Evolutionary conservation across 352 stramenopile species (phyloP).

Genomic region (Lagenidium giganteum): DNA sequence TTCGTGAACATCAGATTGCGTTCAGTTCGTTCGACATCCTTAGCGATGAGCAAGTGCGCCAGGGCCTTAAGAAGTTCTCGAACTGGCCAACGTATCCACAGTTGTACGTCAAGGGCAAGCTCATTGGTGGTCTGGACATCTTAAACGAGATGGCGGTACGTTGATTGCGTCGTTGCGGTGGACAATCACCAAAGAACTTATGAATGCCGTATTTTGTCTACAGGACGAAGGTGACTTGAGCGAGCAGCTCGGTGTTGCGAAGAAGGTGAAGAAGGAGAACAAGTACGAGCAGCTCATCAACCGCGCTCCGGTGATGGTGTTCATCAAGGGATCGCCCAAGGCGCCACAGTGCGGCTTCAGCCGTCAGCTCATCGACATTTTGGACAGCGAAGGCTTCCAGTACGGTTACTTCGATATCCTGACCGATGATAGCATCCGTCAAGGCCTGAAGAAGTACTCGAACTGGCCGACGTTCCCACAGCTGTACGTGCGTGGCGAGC

Average conservation of each 20-base stretch:
- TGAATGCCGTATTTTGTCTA: not conserved
- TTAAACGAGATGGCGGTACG: slow-evolving; percentile 90
- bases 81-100: slow-evolving; percentile 98
- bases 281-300: slow-evolving; percentile 89
- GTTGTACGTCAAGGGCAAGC: slow-evolving; percentile 93
- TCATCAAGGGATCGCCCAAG: slow-evolving; percentile 96
- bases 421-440: slow-evolving; percentile 93
- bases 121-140: slow-evolving; percentile 94
- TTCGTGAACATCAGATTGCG: slow-evolving; percentile 84
- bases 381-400: slow-evolving; percentile 85
- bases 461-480: slow-evolving; percentile 99
- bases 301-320: slow-evolving; percentile 93
- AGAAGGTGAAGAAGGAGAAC: slow-evolving; percentile 83
- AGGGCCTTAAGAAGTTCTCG: slow-evolving; percentile 94
- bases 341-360: slow-evolving; percentile 95
- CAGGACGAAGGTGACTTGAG: slow-evolving; percentile 85
- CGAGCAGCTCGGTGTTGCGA: slow-evolving; percentile 86
- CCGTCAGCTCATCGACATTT: slow-evolving; percentile 91
- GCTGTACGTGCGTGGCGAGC: slow-evolving; percentile 96
- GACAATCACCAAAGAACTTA: not conserved
- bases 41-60: slow-evolving; percentile 90
- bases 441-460: slow-evolving; percentile 96
- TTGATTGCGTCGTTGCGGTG: too few species aligned
- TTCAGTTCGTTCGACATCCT: slow-evolving; percentile 97
- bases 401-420: slow-evolving; percentile 98